Percentiles rank a stretch among this genome's conserved stretches.
Conservation (phyloP, 345 rosid genomes). For the Brassica carinata region DNA sequence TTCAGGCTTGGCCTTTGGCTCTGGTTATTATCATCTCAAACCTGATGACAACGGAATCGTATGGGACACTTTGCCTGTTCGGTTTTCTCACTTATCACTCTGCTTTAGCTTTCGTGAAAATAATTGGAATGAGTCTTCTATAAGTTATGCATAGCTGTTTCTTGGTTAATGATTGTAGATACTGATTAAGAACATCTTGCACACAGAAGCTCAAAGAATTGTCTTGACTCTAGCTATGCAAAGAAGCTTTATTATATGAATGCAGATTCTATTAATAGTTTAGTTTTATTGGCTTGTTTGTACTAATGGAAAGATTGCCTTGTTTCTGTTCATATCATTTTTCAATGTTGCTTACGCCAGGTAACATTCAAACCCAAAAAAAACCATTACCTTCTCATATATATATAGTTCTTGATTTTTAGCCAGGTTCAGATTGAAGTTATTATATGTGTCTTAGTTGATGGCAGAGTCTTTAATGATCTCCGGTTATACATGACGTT, state of each 20-base stretch:
- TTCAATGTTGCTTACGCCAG: constrained; percentile 67
- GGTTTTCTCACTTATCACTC: constrained; percentile 32
- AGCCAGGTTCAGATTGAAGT: constrained; percentile 29
- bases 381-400: not conserved
- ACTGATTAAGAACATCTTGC: not conserved
- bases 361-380: constrained; percentile 43
- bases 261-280: not conserved
- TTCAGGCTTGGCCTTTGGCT: constrained; percentile 72
- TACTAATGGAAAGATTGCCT: constrained; percentile 34
- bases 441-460: constrained; percentile 46
- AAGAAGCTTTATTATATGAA: not conserved
- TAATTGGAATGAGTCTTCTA: not conserved
- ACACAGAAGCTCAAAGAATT: not conserved
- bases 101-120: not conserved
- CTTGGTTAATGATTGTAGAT: not conserved
- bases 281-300: not conserved
- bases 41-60: constrained; percentile 67
- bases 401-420: not conserved
- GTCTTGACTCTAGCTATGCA: not conserved
- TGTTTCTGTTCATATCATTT: constrained; percentile 52
- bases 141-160: not conserved
- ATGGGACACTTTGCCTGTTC: constrained; percentile 86
- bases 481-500: constrained; percentile 85
- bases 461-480: constrained; percentile 92
- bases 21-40: constrained; percentile 87